Conservation (phyloP, 257 asterid genomes). For the Dorcoceras hygrometricum region DNA sequence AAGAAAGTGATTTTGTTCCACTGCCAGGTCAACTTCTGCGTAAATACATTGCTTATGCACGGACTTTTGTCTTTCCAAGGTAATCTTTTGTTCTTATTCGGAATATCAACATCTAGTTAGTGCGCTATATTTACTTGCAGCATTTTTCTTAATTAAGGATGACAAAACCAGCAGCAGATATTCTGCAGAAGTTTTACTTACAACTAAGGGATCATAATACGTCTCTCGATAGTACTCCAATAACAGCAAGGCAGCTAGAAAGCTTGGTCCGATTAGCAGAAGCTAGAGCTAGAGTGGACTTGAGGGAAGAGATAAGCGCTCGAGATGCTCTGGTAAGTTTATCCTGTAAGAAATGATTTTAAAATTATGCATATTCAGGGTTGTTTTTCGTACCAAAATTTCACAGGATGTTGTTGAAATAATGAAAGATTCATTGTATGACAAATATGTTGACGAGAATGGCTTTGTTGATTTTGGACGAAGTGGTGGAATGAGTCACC, state of each 20-base stretch:
- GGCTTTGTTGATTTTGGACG: slow-evolving; percentile 93
- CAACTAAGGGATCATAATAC: slow-evolving; percentile 72
- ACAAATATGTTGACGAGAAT: slow-evolving; percentile 87
- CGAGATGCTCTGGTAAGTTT: slow-evolving; percentile 87
- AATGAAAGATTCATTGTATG: slow-evolving; percentile 96
- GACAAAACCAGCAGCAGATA: slow-evolving; percentile 92
- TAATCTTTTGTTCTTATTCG: slow-evolving; percentile 36
- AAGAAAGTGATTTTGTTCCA: slow-evolving; percentile 79
- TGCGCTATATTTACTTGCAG: background rate
- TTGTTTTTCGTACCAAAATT: slow-evolving; percentile 26
- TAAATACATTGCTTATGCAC: slow-evolving; percentile 92
- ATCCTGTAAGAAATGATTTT: slow-evolving; percentile 4
- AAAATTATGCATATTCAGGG: background rate
- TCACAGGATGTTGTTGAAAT: slow-evolving; percentile 91
- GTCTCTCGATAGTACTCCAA: slow-evolving; percentile 88
- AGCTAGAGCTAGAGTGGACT: slow-evolving; percentile 95
- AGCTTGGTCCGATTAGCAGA: slow-evolving; percentile 91
- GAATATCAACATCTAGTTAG: slow-evolving; percentile 11
- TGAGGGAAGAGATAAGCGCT: slow-evolving; percentile 78
- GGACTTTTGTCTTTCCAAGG: slow-evolving; percentile 81
- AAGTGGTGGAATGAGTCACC: slow-evolving; percentile 98
- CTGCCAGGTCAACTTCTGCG: slow-evolving; percentile 92
- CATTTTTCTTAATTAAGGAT: slow-evolving; percentile 51
- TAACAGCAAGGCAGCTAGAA: slow-evolving; percentile 96
- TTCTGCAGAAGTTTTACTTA: slow-evolving; percentile 88